These are phyloP conservation scores for Chenopodium formosanum DNA, from an alignment of 148 eudicot genomes.

Conservation along the genomic window DNA sequence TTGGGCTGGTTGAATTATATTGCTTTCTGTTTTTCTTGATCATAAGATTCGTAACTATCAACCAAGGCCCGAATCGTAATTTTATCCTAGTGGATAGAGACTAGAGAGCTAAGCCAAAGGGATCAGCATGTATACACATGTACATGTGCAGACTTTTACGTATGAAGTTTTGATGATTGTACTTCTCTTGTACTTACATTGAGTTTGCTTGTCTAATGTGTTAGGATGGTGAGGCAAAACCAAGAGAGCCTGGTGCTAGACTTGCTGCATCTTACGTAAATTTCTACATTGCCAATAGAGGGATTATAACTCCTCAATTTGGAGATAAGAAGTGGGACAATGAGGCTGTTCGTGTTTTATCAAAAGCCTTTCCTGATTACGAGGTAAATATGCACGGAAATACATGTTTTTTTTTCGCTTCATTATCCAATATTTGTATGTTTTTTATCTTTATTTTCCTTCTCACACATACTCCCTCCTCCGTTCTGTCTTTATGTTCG, in stretches of 20 bases:
- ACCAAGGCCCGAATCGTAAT: background rate
- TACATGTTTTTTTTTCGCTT: background rate
- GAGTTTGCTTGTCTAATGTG: slow-evolving; percentile 3
- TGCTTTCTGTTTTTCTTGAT: background rate
- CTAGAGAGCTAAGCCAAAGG: background rate
- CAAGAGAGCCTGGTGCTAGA: slow-evolving; percentile 74
- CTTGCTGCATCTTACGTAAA: slow-evolving; percentile 95
- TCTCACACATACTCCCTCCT: background rate
- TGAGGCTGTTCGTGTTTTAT: slow-evolving; percentile 77
- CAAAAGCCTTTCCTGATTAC: slow-evolving; percentile 58
- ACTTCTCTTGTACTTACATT: background rate
- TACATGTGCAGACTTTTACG: background rate
- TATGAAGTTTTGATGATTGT: background rate
- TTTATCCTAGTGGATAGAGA: background rate
- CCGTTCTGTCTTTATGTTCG: background rate
- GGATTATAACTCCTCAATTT: slow-evolving; percentile 82
- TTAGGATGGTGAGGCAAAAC: slow-evolving; percentile 75
- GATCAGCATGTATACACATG: background rate
- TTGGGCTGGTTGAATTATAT: background rate
- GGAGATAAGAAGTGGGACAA: slow-evolving; percentile 89
- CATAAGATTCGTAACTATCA: background rate
- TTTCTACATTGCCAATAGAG: slow-evolving; percentile 89
- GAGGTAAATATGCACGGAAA: slow-evolving; percentile 39
- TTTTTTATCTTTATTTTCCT: background rate
- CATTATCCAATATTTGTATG: background rate